Evolutionary conservation across 371 early-diverging fungal species (phyloP).

Genomic region (Coemansia sp.): DNA sequence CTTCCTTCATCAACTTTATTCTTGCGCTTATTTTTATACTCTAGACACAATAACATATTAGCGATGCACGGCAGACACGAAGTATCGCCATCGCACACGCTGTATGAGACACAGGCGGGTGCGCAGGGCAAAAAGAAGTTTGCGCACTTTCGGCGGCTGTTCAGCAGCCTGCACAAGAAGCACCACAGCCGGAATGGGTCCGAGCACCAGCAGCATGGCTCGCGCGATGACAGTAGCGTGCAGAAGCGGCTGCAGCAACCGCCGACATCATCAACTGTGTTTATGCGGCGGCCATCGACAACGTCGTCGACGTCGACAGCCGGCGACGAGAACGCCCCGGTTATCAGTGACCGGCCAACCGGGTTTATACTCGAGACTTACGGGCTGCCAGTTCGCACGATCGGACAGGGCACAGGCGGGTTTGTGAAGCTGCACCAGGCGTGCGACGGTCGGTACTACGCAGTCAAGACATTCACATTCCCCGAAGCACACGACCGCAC

Average conservation of each 20-base stretch:
- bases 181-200: constrained; percentile 14
- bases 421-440: constrained; percentile 51
- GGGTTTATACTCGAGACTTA: constrained; percentile 49
- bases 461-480: constrained; percentile 53
- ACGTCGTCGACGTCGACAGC: constrained; percentile 42
- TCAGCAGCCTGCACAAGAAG: constrained; percentile 44
- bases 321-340: constrained; percentile 48
- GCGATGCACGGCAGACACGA: constrained; percentile 36
- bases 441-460: constrained; percentile 43
- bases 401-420: constrained; percentile 53
- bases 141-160: constrained; percentile 48
- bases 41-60: neutral
- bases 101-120: constrained; percentile 22
- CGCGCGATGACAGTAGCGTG: constrained; percentile 22
- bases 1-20: neutral
- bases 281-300: constrained; percentile 45
- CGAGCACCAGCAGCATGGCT: constrained; percentile 3
- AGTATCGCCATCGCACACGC: constrained; percentile 42
- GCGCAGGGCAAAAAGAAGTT: constrained; percentile 49
- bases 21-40: neutral
- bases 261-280: constrained; percentile 44
- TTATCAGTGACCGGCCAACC: constrained; percentile 43
- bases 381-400: constrained; percentile 40
- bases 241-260: constrained; percentile 33
- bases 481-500: constrained; percentile 40